Evolutionary conservation across 495 filamentous ascomycete species (phyloP), one percentile per base, ranked within the genome.

Genomic region (Penicillium lividum): DNA sequence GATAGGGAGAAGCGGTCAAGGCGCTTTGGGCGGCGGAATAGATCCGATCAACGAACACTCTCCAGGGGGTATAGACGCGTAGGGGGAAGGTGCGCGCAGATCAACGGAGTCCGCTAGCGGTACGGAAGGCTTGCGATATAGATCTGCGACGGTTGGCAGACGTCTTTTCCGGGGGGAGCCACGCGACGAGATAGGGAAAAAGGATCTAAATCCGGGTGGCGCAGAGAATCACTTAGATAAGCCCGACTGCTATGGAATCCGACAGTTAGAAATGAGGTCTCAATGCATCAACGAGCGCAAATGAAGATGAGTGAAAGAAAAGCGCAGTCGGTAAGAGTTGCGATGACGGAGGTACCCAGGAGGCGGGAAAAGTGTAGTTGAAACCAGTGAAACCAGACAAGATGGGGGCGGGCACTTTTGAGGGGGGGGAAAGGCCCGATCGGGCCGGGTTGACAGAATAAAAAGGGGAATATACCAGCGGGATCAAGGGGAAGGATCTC

Each of bases 111-210:
- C 33, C 46, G 51, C 49, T 33, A 53, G 63, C 30, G 57, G 38
- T n/a, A 36, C 33, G 53, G 34, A 4, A 10, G 40, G 33, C 30
- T 33, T 62, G 61, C 64, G 59, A 64, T 63, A 45, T 40, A 60
- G 51, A 60, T 57, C 45, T 59, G 52, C 51, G 48, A 47, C 34
- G 56, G 47, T 44, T 48, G 49, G 28, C 54, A 43, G 50, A 46
- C 46, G 58, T 59, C 47, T 57, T 60, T 15, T 53, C 45, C 56
- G 22, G 56, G 46, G 51, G 33, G 43, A 56, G 10, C 51, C 63
- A 62, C 64, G 86, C 86, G 30, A 94, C 82, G 45, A 95, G 87
- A 75, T 91, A 80, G 30, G 78, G 74, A 50, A 93, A 83, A 48
- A 93, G 84, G 13, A 80, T 81, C 59, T 90, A 86, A 53, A 90